Evolutionary conservation across 176 grass and related monocot species (phyloP).

Genomic region (Cenchrus purpureus): DNA sequence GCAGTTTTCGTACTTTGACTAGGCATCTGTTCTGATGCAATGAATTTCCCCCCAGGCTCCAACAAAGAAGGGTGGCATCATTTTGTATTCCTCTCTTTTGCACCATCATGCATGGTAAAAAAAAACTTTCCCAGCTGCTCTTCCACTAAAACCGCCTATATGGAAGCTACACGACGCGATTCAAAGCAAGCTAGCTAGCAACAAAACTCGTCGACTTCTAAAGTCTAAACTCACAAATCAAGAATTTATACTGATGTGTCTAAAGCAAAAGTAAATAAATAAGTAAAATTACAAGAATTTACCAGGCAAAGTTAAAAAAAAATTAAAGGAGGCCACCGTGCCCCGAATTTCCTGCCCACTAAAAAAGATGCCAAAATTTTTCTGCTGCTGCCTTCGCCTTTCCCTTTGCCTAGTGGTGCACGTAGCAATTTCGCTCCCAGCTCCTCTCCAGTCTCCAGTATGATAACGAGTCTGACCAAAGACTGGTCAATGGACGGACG

Average conservation of each 20-base stretch:
- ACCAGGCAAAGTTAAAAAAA: background rate
- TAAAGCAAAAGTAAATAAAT: background rate
- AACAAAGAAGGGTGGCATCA: background rate
- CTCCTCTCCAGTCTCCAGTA: constrained; percentile 28
- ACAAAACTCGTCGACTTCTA: background rate
- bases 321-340: background rate
- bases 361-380: constrained; percentile 13
- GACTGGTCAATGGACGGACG: constrained; percentile 44
- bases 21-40: background rate
- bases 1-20: background rate
- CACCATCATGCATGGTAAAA: background rate
- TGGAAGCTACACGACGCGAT: background rate
- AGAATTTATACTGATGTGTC: background rate
- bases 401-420: background rate
- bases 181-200: background rate
- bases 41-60: background rate
- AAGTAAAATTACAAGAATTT: background rate
- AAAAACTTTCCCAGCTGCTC: background rate
- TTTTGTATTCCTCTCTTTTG: background rate
- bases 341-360: constrained; percentile 16
- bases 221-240: background rate
- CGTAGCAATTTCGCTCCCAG: constrained; percentile 16
- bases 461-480: constrained; percentile 52
- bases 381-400: background rate
- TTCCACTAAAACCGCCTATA: background rate